phyloP scores from a whole-genome alignment of 352 stramenopile genomes.

The Phytophthora boehmeriae region DNA sequence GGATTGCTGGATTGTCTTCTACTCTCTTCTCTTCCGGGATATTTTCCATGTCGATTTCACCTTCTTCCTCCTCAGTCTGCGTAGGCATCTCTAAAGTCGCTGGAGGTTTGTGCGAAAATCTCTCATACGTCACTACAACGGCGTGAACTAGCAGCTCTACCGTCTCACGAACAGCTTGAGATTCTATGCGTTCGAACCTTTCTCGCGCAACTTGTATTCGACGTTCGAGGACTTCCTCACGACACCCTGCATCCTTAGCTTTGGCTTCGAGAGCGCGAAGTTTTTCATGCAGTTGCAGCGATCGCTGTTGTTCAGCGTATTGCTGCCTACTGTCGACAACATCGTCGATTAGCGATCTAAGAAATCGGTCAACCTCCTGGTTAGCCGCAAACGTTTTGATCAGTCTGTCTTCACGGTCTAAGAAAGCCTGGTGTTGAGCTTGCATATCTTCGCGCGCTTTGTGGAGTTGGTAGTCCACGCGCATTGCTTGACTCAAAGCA shows the following conservation, averaged over 20 bases:
- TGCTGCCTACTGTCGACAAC: conserved; percentile 55
- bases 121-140: conserved; percentile 47
- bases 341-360: conserved; percentile 47
- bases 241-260: conserved; percentile 24
- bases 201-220: conserved; percentile 31
- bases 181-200: conserved; percentile 44
- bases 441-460: conserved; percentile 16
- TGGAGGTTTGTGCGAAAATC: conserved; percentile 6
- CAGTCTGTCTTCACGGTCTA: conserved; percentile 21
- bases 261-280: conserved; percentile 41
- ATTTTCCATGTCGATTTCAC: conserved; percentile 3
- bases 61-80: conserved; percentile 14
- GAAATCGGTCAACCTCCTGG: conserved; percentile 27
- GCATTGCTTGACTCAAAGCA: conserved; percentile 25
- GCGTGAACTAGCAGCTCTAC: conserved; percentile 44
- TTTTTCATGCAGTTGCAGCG: conserved; percentile 31
- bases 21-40: not conserved
- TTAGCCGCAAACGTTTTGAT: conserved; percentile 16
- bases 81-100: conserved; percentile 11
- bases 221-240: conserved; percentile 40
- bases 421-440: conserved; percentile 18
- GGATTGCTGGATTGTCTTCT: not conserved
- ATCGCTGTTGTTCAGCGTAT: conserved; percentile 11
- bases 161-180: conserved; percentile 45
- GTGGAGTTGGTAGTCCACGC: conserved; percentile 19